Percentiles rank a stretch among this genome's conserved stretches.
These are phyloP conservation scores for Sclerotinia spermophila DNA, from an alignment of 2,329 filamentous ascomycete genomes.

Conservation along the genomic window DNA sequence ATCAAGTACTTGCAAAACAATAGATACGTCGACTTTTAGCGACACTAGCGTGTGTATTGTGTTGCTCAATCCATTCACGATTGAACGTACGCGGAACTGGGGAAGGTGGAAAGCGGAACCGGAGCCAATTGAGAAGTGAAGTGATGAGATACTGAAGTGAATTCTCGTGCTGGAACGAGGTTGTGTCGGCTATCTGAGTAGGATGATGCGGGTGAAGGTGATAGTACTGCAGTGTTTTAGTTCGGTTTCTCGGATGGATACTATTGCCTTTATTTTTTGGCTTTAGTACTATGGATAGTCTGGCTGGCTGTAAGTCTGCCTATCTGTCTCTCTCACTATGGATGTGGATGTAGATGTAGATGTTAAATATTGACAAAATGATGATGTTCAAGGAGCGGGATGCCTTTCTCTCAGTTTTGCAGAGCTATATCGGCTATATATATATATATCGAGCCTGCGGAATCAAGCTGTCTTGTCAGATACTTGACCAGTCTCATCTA, in stretches of 20 bases:
- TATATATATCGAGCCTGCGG: neutral
- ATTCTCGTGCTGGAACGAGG: neutral
- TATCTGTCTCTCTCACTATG: too few relatives aligned
- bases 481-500: neutral
- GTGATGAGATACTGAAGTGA: neutral
- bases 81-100: neutral
- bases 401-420: neutral
- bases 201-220: neutral
- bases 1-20: neutral
- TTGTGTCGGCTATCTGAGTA: neutral
- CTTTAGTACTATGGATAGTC: too few relatives aligned
- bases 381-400: neutral
- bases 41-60: neutral
- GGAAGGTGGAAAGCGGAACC: neutral
- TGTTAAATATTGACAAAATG: too few relatives aligned
- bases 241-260: neutral
- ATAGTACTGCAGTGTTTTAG: neutral
- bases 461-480: neutral
- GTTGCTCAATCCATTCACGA: neutral
- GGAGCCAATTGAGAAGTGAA: neutral
- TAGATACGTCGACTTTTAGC: neutral
- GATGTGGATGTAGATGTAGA: too few relatives aligned
- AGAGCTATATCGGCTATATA: neutral
- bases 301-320: too few relatives aligned
- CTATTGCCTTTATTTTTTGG: accelerated